These are phyloP conservation scores for Coix lacrymajobi DNA, from an alignment of 176 grass and related monocot species.

Conservation along the genomic window DNA sequence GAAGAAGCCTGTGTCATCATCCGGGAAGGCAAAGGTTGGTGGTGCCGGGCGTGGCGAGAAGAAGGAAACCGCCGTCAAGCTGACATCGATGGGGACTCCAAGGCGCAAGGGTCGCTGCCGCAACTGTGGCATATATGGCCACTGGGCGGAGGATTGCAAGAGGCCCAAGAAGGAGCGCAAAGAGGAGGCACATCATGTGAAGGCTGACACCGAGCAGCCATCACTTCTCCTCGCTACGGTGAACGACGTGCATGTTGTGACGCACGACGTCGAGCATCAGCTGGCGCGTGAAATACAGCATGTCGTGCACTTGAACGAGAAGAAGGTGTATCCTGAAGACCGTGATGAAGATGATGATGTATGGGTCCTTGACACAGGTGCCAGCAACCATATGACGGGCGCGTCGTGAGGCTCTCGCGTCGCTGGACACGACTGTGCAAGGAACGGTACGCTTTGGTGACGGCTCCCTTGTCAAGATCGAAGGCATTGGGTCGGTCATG, in stretches of 20 bases:
- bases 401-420: too few relatives aligned
- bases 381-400: too few relatives aligned
- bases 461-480: not conserved
- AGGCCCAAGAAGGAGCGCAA: not conserved
- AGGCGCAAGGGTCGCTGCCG: not conserved
- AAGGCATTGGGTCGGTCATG: not conserved
- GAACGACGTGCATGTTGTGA: not conserved
- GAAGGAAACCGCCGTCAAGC: too few relatives aligned
- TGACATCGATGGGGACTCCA: too few relatives aligned
- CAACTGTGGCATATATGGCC: not conserved
- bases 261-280: too few relatives aligned
- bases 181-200: not conserved
- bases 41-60: too few relatives aligned
- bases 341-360: too few relatives aligned
- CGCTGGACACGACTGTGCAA: too few relatives aligned
- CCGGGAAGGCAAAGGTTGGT: too few relatives aligned
- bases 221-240: not conserved
- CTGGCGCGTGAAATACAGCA: too few relatives aligned
- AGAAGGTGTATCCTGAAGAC: not conserved
- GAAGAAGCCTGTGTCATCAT: too few relatives aligned
- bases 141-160: not conserved
- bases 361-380: too few relatives aligned
- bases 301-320: not conserved
- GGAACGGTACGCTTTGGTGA: not conserved
- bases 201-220: fast-evolving